Conservation (phyloP, 768 basidiomycete genomes). For the Lactifluus pinguis region DNA sequence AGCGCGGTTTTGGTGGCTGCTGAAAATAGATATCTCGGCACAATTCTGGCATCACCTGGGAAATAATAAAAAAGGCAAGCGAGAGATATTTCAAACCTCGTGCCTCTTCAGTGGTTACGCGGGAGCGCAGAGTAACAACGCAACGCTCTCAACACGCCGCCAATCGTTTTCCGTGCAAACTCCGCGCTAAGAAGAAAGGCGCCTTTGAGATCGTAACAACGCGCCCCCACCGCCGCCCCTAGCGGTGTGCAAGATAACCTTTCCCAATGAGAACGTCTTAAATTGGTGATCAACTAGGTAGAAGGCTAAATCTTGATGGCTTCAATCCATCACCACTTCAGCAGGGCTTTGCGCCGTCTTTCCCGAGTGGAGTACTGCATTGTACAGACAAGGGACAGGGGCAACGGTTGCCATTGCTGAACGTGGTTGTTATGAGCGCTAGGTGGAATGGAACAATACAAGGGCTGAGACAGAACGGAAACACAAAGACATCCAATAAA, state of each 20-base stretch:
- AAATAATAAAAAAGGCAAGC: not conserved
- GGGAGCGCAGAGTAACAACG: not conserved
- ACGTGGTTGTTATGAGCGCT: not conserved
- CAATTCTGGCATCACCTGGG: not conserved
- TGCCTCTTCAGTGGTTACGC: not conserved
- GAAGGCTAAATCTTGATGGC: no score
- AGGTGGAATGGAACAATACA: not conserved
- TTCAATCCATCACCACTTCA: no score
- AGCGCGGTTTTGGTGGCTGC: not conserved
- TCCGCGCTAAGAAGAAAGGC: not conserved
- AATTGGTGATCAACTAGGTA: no score
- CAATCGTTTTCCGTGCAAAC: not conserved
- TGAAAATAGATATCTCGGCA: not conserved
- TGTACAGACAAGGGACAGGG: no score
- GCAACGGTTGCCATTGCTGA: not conserved
- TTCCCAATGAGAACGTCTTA: no score
- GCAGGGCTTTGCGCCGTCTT: no score
- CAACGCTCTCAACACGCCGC: not conserved
- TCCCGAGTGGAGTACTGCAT: no score
- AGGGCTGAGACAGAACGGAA: no score
- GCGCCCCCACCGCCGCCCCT: not conserved
- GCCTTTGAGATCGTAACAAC: not conserved
- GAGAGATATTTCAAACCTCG: not conserved
- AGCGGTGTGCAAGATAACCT: no score
- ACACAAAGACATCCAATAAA: no score